Conservation (phyloP, 192 early-diverging fungal genomes). For the Coemansia sp. region DNA sequence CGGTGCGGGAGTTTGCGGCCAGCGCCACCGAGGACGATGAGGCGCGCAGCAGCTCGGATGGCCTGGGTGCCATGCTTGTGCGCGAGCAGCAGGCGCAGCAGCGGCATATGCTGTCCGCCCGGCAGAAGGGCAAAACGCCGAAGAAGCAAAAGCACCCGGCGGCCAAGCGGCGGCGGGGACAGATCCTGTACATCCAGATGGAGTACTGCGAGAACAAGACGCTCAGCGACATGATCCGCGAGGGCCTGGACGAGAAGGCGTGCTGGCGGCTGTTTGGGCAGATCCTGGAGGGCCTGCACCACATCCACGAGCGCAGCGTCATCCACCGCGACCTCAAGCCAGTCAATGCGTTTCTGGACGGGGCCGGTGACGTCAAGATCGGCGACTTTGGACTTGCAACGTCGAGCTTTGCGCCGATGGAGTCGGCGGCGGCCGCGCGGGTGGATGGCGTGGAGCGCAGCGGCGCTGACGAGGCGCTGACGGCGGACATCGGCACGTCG, state of each 20-base stretch:
- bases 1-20: slow-evolving; percentile 23
- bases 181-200: slow-evolving; percentile 95
- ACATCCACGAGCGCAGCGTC: slow-evolving; percentile 86
- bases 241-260: slow-evolving; percentile 75
- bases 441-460: slow-evolving; percentile 33
- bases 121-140: background rate
- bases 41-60: background rate
- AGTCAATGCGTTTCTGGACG: slow-evolving; percentile 67
- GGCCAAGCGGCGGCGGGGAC: slow-evolving; percentile 1
- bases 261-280: slow-evolving; percentile 85
- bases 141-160: background rate
- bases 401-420: slow-evolving; percentile 45
- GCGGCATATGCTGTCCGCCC: background rate
- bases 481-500: slow-evolving; percentile 83
- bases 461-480: slow-evolving; percentile 62
- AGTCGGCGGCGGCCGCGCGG: slow-evolving; percentile 18
- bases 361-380: slow-evolving; percentile 65
- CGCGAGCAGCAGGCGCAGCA: slow-evolving; percentile 1
- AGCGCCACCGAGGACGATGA: slow-evolving; percentile 3
- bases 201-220: slow-evolving; percentile 98
- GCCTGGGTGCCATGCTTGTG: background rate
- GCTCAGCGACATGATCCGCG: slow-evolving; percentile 77
- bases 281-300: slow-evolving; percentile 85
- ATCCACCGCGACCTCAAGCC: slow-evolving; percentile 76
- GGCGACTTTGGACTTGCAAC: slow-evolving; percentile 96